These are phyloP conservation scores for Colletotrichum truncatum DNA, from an alignment of 2,329 filamentous ascomycete genomes.

Conservation along the genomic window DNA sequence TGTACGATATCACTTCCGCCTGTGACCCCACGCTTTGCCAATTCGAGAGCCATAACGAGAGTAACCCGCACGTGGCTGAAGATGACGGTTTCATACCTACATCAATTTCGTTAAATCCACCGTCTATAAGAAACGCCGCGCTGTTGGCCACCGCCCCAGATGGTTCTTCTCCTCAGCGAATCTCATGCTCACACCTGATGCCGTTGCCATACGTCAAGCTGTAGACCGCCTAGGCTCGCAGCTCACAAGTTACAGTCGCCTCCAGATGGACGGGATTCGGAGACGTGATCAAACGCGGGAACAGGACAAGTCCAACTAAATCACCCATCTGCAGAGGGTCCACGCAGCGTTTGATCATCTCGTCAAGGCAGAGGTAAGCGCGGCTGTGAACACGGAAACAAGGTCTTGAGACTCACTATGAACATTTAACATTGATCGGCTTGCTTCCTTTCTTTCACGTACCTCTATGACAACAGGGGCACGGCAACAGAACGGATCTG, in stretches of 20 bases:
- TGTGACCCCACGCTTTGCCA: neutral
- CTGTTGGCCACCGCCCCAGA: neutral
- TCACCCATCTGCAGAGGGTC: neutral
- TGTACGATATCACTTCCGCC: neutral
- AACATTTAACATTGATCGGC: neutral
- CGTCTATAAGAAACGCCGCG: neutral
- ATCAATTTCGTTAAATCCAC: neutral
- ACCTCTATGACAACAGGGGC: neutral
- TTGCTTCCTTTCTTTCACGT: neutral
- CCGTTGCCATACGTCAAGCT: neutral
- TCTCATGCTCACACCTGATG: neutral
- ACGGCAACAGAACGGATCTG: neutral
- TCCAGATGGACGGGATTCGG: neutral
- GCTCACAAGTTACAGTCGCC: neutral
- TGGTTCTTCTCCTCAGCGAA: neutral
- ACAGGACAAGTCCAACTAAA: neutral
- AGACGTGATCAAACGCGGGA: neutral
- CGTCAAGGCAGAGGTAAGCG: neutral
- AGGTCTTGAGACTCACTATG: neutral
- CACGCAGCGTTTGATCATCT: neutral
- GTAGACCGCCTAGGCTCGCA: neutral
- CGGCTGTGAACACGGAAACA: neutral
- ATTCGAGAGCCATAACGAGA: too few relatives aligned
- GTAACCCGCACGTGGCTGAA: too few relatives aligned
- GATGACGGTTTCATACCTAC: neutral